Evolutionary conservation across 129 eudicot species (phyloP).

Genomic region (Calendula officinalis): DNA sequence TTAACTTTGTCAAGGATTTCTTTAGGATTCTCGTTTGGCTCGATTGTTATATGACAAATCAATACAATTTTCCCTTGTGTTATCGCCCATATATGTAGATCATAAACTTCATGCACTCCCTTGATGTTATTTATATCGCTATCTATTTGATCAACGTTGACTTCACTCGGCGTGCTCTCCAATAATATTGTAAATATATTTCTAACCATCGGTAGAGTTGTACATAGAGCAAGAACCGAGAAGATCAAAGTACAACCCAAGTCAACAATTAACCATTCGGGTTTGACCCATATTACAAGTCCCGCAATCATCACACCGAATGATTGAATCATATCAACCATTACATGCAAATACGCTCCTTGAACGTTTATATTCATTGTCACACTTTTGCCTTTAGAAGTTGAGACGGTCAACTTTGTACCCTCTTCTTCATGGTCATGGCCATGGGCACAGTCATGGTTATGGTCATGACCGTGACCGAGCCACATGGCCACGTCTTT

Average conservation of each 20-base stretch:
- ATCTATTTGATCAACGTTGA: slow-evolving; percentile 45
- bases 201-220: slow-evolving; percentile 61
- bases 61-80: slow-evolving; percentile 56
- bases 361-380: slow-evolving; percentile 54
- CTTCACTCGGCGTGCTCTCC: slow-evolving; percentile 66
- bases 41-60: slow-evolving; percentile 53
- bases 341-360: slow-evolving; percentile 76
- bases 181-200: slow-evolving; percentile 47
- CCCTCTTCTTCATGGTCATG: slow-evolving; percentile 18
- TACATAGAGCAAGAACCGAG: slow-evolving; percentile 42
- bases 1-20: slow-evolving; percentile 39
- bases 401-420: slow-evolving; percentile 19
- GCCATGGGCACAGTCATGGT: slow-evolving; percentile 34
- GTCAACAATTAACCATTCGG: slow-evolving; percentile 67
- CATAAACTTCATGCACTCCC: slow-evolving; percentile 63
- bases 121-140: slow-evolving; percentile 38
- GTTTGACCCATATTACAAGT: slow-evolving; percentile 60
- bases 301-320: slow-evolving; percentile 78
- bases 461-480: slow-evolving; percentile 49
- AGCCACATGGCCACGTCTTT: slow-evolving; percentile 32
- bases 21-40: slow-evolving; percentile 28
- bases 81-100: slow-evolving; percentile 78
- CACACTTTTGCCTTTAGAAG: slow-evolving; percentile 25
- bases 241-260: slow-evolving; percentile 60
- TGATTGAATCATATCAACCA: slow-evolving; percentile 66